Evolutionary conservation across 305 asterid genomes (phyloP), one percentile per base, ranked within the genome.

Genomic region (Fraxinus xanthoxyloides): DNA sequence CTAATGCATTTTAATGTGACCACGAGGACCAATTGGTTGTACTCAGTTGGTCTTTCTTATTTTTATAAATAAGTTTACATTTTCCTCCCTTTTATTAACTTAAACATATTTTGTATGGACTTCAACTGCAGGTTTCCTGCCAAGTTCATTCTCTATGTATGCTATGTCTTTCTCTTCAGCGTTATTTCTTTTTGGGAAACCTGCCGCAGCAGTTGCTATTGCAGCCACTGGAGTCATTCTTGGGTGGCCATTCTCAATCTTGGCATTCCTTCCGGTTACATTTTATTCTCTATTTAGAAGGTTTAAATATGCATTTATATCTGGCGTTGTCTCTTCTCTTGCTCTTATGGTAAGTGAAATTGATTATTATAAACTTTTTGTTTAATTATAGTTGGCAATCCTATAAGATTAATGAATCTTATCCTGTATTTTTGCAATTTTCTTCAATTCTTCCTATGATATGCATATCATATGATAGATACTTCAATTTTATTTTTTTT

Each of bases 111-210:
- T 74, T 19, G 51, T 72, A 35, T 34, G 74, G 80, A 73, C 43
- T 86, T 84, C 73, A 85, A 59, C 15, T 77, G 85, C 92, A 96
- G 99, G 99, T 93, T 88, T 96, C 86, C 91, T 96, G 82, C 99
- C 99, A 79, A 96, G 99, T 89, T 93, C 99, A 4, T 96, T 96
- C 89, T 88, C 98, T 82, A 96, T 94, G 99, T 92, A 96, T 89
- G 93, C 92, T 32, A 94, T 96, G 93, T 96, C 99, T 86, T 92
- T 96, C 76, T 93, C 99, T 76, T 93, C 98, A 38, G 98, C 99
- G 77, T 87, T 96, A 78, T 90, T 88, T 87, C 98, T 96, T 63
- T 92, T 93, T 72, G 95, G 90, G 89, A 96, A 88, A 89, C 99
- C 95, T 77, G 95, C 91, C 23, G 87, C 93, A 88, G 95, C 98